Conservation (phyloP, 192 early-diverging fungal genomes). For the Linnemannia hyalina region DNA sequence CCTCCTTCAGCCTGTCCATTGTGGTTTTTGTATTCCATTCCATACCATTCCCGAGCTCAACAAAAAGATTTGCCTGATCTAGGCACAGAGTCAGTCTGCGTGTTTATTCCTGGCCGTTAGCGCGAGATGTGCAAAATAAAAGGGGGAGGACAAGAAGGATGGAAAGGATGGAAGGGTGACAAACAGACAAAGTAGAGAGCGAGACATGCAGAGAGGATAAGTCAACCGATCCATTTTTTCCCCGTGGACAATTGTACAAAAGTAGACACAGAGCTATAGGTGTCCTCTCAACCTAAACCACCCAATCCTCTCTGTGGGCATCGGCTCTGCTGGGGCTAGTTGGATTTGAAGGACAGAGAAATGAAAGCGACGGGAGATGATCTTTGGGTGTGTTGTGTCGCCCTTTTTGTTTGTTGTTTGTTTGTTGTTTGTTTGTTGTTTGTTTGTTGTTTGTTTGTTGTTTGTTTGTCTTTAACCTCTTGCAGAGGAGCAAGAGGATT, state of each 20-base stretch:
- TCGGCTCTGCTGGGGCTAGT: neutral
- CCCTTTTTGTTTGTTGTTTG: neutral
- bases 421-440: neutral
- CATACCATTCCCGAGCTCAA: neutral
- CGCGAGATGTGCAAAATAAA: neutral
- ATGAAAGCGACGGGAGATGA: neutral
- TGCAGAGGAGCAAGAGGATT: constrained; percentile 5
- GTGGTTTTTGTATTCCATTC: neutral
- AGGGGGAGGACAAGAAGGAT: neutral
- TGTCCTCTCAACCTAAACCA: neutral
- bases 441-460: neutral
- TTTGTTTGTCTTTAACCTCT: neutral
- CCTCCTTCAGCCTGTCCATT: neutral
- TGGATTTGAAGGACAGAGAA: neutral
- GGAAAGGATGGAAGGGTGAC: neutral
- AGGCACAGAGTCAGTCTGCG: neutral
- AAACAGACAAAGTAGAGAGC: neutral
- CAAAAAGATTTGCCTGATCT: neutral
- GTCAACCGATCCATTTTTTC: neutral
- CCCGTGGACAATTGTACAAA: neutral
- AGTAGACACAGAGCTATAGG: neutral
- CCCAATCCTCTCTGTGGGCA: neutral
- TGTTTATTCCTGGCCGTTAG: neutral
- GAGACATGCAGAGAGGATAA: neutral
- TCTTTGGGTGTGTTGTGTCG: neutral